Conservation (phyloP, 352 stramenopile species). For the Elongisporangium senticosum region DNA sequence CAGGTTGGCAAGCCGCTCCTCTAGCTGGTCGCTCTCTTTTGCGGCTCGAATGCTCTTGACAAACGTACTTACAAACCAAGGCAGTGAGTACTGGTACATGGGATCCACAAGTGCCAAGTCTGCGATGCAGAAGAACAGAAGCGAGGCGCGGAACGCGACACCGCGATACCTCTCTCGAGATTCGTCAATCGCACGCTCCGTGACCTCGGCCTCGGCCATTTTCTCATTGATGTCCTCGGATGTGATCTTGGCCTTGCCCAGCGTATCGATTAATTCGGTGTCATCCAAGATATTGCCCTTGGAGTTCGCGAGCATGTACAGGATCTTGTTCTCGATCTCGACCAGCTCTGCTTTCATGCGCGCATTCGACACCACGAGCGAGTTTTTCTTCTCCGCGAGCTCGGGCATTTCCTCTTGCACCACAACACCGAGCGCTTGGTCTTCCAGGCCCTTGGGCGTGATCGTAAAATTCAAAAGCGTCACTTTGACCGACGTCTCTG, state of each 20-base stretch:
- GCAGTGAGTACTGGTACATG: constrained; percentile 92
- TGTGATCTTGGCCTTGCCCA: constrained; percentile 79
- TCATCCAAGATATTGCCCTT: constrained; percentile 92
- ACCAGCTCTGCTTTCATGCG: constrained; percentile 86
- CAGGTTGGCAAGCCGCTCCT: constrained; percentile 77
- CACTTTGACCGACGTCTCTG: constrained; percentile 90
- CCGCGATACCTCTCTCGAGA: constrained; percentile 83
- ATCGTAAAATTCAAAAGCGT: constrained; percentile 92
- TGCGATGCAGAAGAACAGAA: constrained; percentile 91
- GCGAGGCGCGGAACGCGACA: constrained; percentile 81
- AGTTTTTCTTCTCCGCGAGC: constrained; percentile 87
- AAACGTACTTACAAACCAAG: constrained; percentile 92
- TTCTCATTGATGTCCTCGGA: constrained; percentile 81
- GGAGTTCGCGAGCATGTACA: constrained; percentile 88
- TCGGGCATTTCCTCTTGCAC: constrained; percentile 89
- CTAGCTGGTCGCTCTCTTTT: constrained; percentile 54
- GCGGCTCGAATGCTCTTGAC: constrained; percentile 83
- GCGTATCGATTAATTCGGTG: constrained; percentile 89
- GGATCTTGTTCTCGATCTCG: constrained; percentile 91
- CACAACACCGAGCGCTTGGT: constrained; percentile 86
- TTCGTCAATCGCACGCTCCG: constrained; percentile 87
- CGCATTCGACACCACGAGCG: constrained; percentile 86
- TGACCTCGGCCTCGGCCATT: constrained; percentile 89
- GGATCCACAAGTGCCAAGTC: constrained; percentile 85
- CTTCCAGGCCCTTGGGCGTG: constrained; percentile 88